Evolutionary conservation across 768 basidiomycete genomes (phyloP).

Genomic region (Mycena chlorophos): DNA sequence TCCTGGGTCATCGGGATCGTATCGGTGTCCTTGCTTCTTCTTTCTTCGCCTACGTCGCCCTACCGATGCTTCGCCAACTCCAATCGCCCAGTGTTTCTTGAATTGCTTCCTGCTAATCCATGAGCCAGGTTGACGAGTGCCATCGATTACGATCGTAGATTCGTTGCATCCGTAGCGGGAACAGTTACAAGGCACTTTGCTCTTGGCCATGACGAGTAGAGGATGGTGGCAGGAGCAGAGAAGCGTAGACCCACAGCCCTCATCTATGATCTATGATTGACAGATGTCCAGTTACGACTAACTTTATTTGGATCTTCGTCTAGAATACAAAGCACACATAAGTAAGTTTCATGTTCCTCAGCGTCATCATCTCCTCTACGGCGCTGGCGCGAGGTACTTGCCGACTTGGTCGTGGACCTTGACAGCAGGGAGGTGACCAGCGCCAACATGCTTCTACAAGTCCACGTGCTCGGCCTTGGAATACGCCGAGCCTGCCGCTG

Average conservation of each 20-base stretch:
- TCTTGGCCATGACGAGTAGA: constrained; percentile 97
- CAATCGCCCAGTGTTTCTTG: too few relatives aligned
- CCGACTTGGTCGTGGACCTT: constrained; percentile 63
- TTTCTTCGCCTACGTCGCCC: neutral
- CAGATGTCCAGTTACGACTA: too few relatives aligned
- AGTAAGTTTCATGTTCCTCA: constrained; percentile 91
- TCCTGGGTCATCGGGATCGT: neutral
- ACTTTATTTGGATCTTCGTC: too few relatives aligned
- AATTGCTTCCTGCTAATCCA: neutral
- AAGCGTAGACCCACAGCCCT: too few relatives aligned
- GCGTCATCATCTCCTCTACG: constrained; percentile 75
- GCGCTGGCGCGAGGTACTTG: constrained; percentile 56
- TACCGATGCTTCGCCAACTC: too few relatives aligned
- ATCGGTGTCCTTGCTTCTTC: neutral
- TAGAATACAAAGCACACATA: too few relatives aligned
- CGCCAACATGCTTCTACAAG: constrained; percentile 64
- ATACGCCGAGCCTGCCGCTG: constrained; percentile 58
- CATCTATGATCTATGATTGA: too few relatives aligned
- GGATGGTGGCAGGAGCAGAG: too few relatives aligned
- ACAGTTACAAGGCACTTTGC: constrained; percentile 79
- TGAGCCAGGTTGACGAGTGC: neutral
- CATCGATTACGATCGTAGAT: neutral
- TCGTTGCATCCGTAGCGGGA: constrained; percentile 58
- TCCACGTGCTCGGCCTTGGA: constrained; percentile 61
- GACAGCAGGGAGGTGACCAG: constrained; percentile 64